Conservation (phyloP, 140 eudicot genomes). For the Ambrosia hybrid region DNA sequence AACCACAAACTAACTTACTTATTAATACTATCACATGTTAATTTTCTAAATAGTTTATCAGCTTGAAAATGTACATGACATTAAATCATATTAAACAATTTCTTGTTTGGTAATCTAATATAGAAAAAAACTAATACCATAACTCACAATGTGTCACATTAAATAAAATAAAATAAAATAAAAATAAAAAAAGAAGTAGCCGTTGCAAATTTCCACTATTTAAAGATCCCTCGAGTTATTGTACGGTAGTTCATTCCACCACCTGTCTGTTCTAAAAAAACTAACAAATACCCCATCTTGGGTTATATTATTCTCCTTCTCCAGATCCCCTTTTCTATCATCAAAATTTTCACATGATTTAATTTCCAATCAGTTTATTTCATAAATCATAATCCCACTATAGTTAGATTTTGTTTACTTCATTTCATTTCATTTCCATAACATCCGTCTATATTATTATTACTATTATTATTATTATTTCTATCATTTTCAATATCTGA, state of each 20-base stretch:
- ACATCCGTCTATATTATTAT: conserved; percentile 6
- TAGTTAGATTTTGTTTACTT: neutral
- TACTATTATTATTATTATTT: neutral
- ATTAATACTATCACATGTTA: no score
- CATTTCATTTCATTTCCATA: neutral
- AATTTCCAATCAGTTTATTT: neutral
- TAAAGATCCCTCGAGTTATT: conserved; percentile 19
- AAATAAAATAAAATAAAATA: conserved; percentile 7
- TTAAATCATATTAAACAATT: no score
- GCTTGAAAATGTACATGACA: no score
- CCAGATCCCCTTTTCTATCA: conserved; percentile 12
- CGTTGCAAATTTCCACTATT: conserved; percentile 35
- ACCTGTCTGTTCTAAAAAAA: conserved; percentile 8
- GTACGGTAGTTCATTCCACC: conserved; percentile 18
- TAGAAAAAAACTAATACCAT: neutral
- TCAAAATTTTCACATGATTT: conserved; percentile 12
- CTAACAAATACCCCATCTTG: conserved; percentile 26
- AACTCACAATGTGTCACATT: neutral
- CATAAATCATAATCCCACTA: no score
- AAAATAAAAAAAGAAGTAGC: conserved; percentile 26
- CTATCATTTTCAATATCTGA: neutral
- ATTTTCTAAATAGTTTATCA: no score
- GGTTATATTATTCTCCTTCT: conserved; percentile 26
- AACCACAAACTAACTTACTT: no score
- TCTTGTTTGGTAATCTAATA: no score